A percentile compares a stretch with the other conserved stretches of the same genome.
phyloP scores from a whole-genome alignment of 2,329 filamentous ascomycete genomes.

The Hymenotorrendiella dingleyae region DNA sequence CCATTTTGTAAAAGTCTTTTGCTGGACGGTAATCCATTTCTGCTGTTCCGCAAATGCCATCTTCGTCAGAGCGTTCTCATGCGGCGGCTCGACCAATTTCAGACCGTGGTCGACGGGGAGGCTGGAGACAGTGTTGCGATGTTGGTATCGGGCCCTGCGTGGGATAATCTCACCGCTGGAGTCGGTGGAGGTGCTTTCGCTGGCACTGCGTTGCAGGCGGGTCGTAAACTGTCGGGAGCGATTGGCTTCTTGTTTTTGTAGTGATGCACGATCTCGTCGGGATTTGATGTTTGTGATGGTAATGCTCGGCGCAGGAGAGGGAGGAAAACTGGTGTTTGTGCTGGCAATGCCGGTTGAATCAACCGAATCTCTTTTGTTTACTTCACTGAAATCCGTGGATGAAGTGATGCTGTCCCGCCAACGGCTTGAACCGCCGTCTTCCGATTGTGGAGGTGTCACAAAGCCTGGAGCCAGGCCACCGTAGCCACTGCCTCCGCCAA shows the following conservation, averaged over 20 bases:
- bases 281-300: conserved; percentile 12
- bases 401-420: not conserved
- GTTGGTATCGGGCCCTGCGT: conserved; percentile 14
- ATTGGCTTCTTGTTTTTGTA: conserved; percentile 21
- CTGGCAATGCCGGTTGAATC: no score
- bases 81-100: conserved; percentile 26
- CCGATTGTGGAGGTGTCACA: not conserved
- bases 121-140: conserved; percentile 13
- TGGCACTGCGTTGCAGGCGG: conserved; percentile 23
- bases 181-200: conserved; percentile 10
- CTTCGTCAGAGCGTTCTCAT: conserved; percentile 36
- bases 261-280: conserved; percentile 21
- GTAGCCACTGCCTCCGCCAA: not conserved
- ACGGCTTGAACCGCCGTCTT: not conserved
- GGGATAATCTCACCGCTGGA: conserved; percentile 8
- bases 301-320: not conserved
- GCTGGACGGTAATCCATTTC: conserved; percentile 74
- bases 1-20: conserved; percentile 99
- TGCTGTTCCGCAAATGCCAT: conserved; percentile 62
- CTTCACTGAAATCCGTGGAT: not conserved
- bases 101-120: conserved; percentile 25
- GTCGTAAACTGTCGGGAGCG: conserved; percentile 24
- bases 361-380: no score
- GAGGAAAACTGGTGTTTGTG: not conserved
- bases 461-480: not conserved